These are phyloP conservation scores for Pyricularia sp. DNA, from an alignment of 2,329 filamentous ascomycete genomes.

Conservation along the genomic window DNA sequence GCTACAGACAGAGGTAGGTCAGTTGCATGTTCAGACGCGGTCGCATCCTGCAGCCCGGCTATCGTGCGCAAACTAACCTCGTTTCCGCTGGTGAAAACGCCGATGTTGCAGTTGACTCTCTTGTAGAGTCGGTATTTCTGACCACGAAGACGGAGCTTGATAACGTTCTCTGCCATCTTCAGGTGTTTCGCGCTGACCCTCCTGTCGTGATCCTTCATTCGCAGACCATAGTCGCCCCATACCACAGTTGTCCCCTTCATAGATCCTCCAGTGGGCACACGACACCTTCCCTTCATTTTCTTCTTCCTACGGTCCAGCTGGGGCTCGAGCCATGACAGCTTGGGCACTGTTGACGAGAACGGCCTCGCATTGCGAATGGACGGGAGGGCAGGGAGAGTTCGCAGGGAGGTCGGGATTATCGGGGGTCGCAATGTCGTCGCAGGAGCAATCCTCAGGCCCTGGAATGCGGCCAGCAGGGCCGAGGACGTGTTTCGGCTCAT, in stretches of 20 bases:
- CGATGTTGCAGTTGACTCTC: conserved; percentile 83
- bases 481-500: conserved; percentile 34
- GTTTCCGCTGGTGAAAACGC: conserved; percentile 91
- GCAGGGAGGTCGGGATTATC: conserved; percentile 5
- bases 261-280: conserved; percentile 84
- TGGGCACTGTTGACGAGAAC: conserved; percentile 61
- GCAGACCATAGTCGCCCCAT: conserved; percentile 92
- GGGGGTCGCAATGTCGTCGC: conserved; percentile 28
- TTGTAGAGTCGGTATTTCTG: conserved; percentile 91
- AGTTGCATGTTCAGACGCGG: neutral
- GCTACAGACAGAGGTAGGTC: conserved; percentile 26
- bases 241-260: conserved; percentile 88
- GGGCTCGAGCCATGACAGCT: conserved; percentile 75
- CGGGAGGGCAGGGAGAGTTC: neutral
- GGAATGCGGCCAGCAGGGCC: conserved; percentile 40
- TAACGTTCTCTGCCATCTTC: conserved; percentile 87
- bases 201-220: conserved; percentile 88
- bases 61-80: conserved; percentile 47
- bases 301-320: conserved; percentile 66
- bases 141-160: conserved; percentile 78
- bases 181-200: conserved; percentile 80
- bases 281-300: conserved; percentile 84
- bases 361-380: conserved; percentile 36
- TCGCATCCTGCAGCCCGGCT: neutral
- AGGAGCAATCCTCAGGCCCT: conserved; percentile 35